A percentile compares a stretch with the other conserved stretches of the same genome.
These are phyloP conservation scores for Phytopythium vexans DNA, from an alignment of 352 stramenopile species.

Conservation along the genomic window DNA sequence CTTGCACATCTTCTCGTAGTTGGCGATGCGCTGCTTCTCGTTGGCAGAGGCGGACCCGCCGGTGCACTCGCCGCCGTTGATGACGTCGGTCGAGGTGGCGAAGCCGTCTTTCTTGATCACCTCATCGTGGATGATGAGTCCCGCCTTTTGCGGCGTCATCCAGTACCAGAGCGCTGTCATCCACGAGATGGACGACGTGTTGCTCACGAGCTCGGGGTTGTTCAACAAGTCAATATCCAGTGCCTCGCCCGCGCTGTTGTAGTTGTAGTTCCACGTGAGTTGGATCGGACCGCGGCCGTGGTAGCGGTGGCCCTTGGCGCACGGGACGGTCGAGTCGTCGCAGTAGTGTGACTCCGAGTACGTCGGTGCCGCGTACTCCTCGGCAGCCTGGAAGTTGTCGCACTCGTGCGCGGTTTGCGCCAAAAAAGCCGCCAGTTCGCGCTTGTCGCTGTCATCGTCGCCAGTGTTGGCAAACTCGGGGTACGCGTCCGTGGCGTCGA, in stretches of 20 bases:
- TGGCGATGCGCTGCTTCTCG: conserved; percentile 35
- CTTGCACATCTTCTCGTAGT: conserved; percentile 25
- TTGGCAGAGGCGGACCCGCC: conserved; percentile 30
- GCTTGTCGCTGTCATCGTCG: conserved; percentile 34
- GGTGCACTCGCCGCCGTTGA: conserved; percentile 45
- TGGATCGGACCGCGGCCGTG: conserved; percentile 48
- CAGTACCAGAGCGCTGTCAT: conserved; percentile 54
- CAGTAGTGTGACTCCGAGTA: conserved; percentile 45
- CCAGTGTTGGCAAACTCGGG: conserved; percentile 39
- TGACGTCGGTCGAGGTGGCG: conserved; percentile 35
- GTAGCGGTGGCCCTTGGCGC: conserved; percentile 32
- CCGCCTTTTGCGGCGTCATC: conserved; percentile 39
- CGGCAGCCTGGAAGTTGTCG: conserved; percentile 34
- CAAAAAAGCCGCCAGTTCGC: conserved; percentile 43
- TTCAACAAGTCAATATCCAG: conserved; percentile 34
- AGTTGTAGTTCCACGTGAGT: conserved; percentile 60
- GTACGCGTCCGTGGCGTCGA: conserved; percentile 34
- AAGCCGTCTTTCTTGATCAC: conserved; percentile 32
- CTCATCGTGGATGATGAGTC: conserved; percentile 40
- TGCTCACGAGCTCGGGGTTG: conserved; percentile 37
- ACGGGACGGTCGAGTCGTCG: conserved; percentile 26
- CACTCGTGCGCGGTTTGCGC: conserved; percentile 40
- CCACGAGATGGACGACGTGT: conserved; percentile 29
- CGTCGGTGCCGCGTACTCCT: conserved; percentile 35
- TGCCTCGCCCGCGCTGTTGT: conserved; percentile 29